These are phyloP conservation scores for Russula dissimulans DNA, from an alignment of 768 basidiomycete species.

Conservation along the genomic window DNA sequence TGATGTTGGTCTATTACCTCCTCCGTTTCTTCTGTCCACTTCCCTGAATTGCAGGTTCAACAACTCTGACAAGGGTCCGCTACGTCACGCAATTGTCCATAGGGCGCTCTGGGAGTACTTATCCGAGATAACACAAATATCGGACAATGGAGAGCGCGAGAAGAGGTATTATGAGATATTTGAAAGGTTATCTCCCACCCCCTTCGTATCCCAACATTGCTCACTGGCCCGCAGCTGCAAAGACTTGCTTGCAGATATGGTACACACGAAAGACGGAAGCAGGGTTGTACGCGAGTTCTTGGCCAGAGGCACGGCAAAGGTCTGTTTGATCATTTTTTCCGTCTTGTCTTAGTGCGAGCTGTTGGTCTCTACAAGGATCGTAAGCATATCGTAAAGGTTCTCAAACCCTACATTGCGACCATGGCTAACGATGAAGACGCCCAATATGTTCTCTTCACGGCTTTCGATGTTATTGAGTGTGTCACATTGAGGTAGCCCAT, in stretches of 20 bases:
- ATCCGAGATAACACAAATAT: constrained; percentile 43
- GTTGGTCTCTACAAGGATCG: constrained; percentile 48
- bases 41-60: constrained; percentile 55
- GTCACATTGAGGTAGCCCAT: constrained; percentile 28
- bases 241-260: constrained; percentile 83
- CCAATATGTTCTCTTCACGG: constrained; percentile 82
- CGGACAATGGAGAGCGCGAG: constrained; percentile 60
- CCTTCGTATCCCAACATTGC: neutral
- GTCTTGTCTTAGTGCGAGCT: neutral
- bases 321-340: constrained; percentile 21
- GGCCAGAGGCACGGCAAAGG: constrained; percentile 76
- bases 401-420: constrained; percentile 83
- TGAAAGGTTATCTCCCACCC: constrained; percentile 44
- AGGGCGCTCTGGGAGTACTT: constrained; percentile 84
- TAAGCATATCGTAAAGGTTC: constrained; percentile 81
- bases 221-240: constrained; percentile 46
- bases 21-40: neutral
- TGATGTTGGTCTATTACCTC: constrained; percentile 46
- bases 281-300: constrained; percentile 80
- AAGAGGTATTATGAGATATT: constrained; percentile 73
- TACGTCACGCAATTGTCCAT: constrained; percentile 83
- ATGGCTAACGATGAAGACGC: constrained; percentile 89
- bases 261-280: constrained; percentile 89
- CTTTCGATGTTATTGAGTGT: constrained; percentile 84
- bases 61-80: constrained; percentile 82